Conservation (phyloP, 306 rosid genomes). For the Malus fusca region DNA sequence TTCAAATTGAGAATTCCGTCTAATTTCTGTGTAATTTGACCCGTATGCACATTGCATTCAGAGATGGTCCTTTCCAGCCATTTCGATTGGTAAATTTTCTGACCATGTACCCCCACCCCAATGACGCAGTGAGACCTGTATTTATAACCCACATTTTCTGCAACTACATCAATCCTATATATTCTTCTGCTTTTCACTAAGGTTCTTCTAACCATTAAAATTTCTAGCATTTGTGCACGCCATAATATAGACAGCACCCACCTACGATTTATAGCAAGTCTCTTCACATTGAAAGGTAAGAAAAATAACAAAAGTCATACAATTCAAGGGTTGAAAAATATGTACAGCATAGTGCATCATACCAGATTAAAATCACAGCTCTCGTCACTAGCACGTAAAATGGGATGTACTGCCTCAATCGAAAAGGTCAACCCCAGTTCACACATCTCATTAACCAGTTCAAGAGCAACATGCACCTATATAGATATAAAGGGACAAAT, state of each 20-base stretch:
- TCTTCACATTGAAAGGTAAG: not conserved
- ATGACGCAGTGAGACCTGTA: not conserved
- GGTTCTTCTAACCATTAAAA: not conserved
- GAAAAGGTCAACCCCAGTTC: constrained; percentile 49
- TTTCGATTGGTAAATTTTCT: not conserved
- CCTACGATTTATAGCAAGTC: not conserved
- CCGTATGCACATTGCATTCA: not conserved
- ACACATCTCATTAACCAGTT: constrained; percentile 55
- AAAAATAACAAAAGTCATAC: not conserved
- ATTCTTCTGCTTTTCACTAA: not conserved
- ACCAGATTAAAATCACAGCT: constrained; percentile 67
- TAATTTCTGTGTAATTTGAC: not conserved
- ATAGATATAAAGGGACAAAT: constrained; percentile 1
- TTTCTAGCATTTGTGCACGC: not conserved
- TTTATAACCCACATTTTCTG: not conserved
- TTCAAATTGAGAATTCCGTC: not conserved
- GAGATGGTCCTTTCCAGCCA: not conserved
- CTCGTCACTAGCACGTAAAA: constrained; percentile 46
- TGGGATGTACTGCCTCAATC: constrained; percentile 30
- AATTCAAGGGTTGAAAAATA: not conserved
- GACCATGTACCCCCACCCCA: not conserved
- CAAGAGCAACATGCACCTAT: constrained; percentile 69
- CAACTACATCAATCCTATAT: not conserved
- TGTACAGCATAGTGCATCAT: constrained; percentile 9
- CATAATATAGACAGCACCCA: not conserved